Evolutionary conservation across 23 red algal genomes (phyloP).

Genomic region (Gracilaria domingensis): DNA sequence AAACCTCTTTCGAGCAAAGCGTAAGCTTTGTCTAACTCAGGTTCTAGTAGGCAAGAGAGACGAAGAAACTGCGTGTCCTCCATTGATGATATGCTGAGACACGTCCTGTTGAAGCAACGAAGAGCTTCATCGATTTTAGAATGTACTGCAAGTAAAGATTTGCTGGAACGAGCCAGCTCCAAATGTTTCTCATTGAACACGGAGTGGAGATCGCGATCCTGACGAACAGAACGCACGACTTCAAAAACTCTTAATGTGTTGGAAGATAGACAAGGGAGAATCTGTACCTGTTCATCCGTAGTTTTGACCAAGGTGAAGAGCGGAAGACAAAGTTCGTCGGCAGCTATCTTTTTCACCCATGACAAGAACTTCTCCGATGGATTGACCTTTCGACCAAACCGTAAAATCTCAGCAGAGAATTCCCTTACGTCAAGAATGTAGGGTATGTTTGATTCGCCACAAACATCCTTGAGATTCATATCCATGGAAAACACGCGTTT

Average conservation of each 20-base stretch:
- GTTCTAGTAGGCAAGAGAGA: neutral
- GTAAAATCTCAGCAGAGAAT: constrained; percentile 38
- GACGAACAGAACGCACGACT: constrained; percentile 34
- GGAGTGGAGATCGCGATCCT: constrained; percentile 31
- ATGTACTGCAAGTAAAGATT: constrained; percentile 38
- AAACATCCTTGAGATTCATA: constrained; percentile 4
- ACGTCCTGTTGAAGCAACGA: constrained; percentile 23
- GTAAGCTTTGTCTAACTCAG: constrained; percentile 1
- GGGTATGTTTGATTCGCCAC: constrained; percentile 17
- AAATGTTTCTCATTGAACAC: constrained; percentile 21
- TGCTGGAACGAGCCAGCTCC: constrained; percentile 8
- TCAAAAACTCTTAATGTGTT: constrained; percentile 15
- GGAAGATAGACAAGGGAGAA: constrained; percentile 2
- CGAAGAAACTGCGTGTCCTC: constrained; percentile 14
- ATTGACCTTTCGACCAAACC: constrained; percentile 18
- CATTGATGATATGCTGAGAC: neutral
- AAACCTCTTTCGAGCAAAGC: constrained; percentile 26
- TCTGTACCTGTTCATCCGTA: neutral
- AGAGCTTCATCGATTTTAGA: constrained; percentile 42
- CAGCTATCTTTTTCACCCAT: constrained; percentile 18
- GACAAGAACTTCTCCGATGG: constrained; percentile 30
- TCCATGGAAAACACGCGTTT: constrained; percentile 1
- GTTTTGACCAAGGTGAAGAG: neutral
- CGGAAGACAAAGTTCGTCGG: neutral
- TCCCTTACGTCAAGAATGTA: constrained; percentile 38